phyloP scores from a whole-genome alignment of 2,329 filamentous ascomycete genomes.

The Aphanocladium album region DNA sequence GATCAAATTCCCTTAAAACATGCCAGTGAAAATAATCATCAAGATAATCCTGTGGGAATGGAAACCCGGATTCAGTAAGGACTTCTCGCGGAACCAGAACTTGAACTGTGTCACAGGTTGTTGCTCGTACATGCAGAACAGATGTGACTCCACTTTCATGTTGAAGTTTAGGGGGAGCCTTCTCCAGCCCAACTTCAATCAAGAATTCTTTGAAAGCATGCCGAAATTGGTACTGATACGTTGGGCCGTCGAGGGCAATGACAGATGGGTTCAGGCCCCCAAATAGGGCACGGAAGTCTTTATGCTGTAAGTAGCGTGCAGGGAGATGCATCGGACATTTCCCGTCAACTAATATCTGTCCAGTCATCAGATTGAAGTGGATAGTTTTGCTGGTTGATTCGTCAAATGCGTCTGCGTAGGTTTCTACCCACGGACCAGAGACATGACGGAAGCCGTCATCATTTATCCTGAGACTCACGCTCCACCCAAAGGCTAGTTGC shows the following conservation, averaged over 20 bases:
- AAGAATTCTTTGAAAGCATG: not conserved
- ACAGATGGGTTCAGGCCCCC: not conserved
- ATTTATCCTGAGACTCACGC: not conserved
- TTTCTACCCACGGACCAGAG: not conserved
- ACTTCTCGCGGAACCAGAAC: not conserved
- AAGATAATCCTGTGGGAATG: not conserved
- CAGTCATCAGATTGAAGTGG: conserved; percentile 13
- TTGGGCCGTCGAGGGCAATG: not conserved
- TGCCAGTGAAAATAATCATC: not conserved
- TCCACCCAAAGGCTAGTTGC: not conserved
- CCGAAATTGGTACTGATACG: not conserved
- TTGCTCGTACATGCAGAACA: not conserved
- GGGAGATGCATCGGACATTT: not conserved
- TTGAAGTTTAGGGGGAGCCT: too few species aligned
- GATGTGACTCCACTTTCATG: not conserved
- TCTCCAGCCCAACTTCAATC: not conserved
- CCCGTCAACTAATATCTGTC: not conserved
- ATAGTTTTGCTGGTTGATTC: not conserved
- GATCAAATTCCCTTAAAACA: rapidly evolving
- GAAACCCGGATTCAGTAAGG: not conserved
- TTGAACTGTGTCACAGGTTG: not conserved
- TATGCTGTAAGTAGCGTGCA: not conserved
- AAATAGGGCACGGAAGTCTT: not conserved
- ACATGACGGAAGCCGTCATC: not conserved
- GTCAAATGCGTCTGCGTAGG: rapidly evolving